A percentile compares a stretch with the other conserved stretches of the same genome.
These are phyloP conservation scores for Gossypium rotundifolium DNA, from an alignment of 345 rosid species.

Conservation along the genomic window DNA sequence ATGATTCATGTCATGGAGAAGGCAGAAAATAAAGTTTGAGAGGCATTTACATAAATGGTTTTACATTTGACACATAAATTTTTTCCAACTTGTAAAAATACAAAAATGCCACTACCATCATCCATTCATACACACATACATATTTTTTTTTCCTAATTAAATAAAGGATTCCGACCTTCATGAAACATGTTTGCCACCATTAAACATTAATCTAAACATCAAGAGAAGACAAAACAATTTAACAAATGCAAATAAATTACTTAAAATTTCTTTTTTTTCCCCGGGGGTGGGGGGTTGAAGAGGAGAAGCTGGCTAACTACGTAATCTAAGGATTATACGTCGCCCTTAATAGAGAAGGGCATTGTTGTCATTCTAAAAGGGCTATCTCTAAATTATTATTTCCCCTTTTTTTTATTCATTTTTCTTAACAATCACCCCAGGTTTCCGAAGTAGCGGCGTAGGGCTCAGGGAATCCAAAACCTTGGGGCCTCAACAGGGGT, in stretches of 20 bases:
- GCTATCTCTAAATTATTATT: constrained; percentile 5
- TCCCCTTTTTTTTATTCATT: not conserved
- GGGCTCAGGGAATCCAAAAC: constrained; percentile 44
- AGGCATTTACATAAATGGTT: not conserved
- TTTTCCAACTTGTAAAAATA: not conserved
- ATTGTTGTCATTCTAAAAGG: not conserved
- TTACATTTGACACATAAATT: constrained; percentile 14
- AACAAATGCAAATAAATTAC: constrained; percentile 4
- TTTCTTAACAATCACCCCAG: constrained; percentile 23
- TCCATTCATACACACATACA: not conserved
- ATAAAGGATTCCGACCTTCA: not conserved
- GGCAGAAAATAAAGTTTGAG: constrained; percentile 17
- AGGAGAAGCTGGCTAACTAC: not conserved
- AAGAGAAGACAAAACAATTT: not conserved
- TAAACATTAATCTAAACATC: not conserved
- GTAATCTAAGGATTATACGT: not conserved
- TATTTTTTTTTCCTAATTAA: not conserved
- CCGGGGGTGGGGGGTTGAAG: not conserved
- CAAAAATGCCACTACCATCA: not conserved
- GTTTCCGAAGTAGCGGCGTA: constrained; percentile 32
- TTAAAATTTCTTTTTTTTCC: not conserved
- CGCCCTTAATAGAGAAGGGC: not conserved
- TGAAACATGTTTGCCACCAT: not conserved
- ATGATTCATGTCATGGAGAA: constrained; percentile 19
- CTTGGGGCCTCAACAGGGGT: constrained; percentile 39